Base-by-base conservation (phyloP, 257 asterid genomes). In the Phtheirospermum japonicum region DNA sequence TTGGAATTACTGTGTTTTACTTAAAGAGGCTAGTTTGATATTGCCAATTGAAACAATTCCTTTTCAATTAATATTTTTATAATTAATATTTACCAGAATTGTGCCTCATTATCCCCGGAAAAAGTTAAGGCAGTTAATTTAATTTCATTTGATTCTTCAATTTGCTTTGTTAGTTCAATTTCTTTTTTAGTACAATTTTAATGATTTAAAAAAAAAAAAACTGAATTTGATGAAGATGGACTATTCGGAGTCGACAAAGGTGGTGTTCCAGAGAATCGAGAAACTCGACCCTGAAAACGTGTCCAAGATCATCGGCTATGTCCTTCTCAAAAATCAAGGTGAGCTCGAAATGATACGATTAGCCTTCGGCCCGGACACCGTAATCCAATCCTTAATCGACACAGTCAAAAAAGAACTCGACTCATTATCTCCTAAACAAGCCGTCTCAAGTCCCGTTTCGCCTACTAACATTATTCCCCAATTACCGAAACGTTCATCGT, bases 251-350 rank as follows among this genome's bases (percentile, higher is more conserved):
- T 50, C 71, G 7, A 73, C 71, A 0, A 52, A 69, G 58, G 39
- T 61, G 14, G 71, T 77, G 30, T 69, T 60, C 6, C 36, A 50
- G 53, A 76, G 70, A 26, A 49, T 76, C 31, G 59, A 57, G 45
- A 52, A 69, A 19, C 68, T 69, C 9, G 77, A 72, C 8, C 79
- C 71, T 0, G 51, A 45, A 66, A 50, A 73, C 7, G 79, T 65
- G 8, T 28, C 62, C 0, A 66, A 42, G 33, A 66, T 77, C 18
- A 34, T 72, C n/a, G 65, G 69, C 31, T 59, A 49, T 53, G 63
- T 76, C 55, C 61, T 73, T 34, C 19, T 73, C 0, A 43, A 54
- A 9, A 55, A 61, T 11, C 4, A 65, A 0, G 58, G 58, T 1
- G 57, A 69, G 30, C 66, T 42, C 43, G 63, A 73, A 23, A 73